Evolutionary conservation across 1,139 yeast genomes (phyloP), one percentile per base, ranked within the genome.

Genomic region (Hyphopichia burtonii): DNA sequence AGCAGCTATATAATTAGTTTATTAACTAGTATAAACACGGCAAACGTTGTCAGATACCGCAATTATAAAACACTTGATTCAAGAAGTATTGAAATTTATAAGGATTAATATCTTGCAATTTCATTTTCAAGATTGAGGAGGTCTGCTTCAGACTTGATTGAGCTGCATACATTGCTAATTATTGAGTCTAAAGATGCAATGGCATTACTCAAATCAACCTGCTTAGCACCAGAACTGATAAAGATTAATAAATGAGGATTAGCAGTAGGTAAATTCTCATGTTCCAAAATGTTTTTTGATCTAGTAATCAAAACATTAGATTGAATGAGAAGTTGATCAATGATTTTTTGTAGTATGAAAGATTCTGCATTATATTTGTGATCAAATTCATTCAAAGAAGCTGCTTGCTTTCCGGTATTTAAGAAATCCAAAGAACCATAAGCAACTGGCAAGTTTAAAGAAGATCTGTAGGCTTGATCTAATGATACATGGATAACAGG

Each of bases 181-280:
- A 56, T 54, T n/a, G 39, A 41, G 11, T 46, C 44, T 18, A 65
- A 54, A 11, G 53, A 46, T 7, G 45, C 36, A 3, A 47, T 49
- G 28, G 62, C 52, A 12, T 39, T 42, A 15, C 62, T 64, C 41
- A 85, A 62, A 49, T 89, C 95, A n/a, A 66, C 63, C 30, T 59
- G 58, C 2, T 76, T 59, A 45, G 83, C 75, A 3, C 79, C 83
- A 31, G 74, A 70, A 53, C 80, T 84, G 39, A 86, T 63, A 51
- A 77, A 72, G 12, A 90, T 58, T 52, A 83, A 75, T 53, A 91
- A 71, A 50, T 86, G 85, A 23, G 94, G 96, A 40, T 62, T 60
- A 40, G 79, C 76, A 36, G 87, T 73, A 3, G 96, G 94, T 48
- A 87, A 74, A 44, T 82, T 66, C 58, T 91, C 97, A 55, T 85